Percentiles rank a stretch among this genome's conserved stretches.
Evolutionary conservation across 1,284 basidiomycete genomes (phyloP).

Genomic region (Melampsora americana): DNA sequence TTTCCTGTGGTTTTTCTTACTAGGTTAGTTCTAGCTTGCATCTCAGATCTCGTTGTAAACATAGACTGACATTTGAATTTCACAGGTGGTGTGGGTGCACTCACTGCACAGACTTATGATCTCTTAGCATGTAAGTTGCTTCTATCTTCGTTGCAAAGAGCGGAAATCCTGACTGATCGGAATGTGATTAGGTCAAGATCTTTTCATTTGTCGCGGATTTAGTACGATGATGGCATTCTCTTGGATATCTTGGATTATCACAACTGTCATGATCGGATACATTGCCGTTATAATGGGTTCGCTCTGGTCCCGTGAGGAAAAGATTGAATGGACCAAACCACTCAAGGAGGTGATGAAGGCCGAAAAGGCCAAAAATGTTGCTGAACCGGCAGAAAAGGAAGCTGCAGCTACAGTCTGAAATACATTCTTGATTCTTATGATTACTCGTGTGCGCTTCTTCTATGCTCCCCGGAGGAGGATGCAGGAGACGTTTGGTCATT

Average conservation of each 20-base stretch:
- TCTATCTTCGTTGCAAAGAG: too few relatives aligned
- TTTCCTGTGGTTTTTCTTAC: conserved; percentile 36
- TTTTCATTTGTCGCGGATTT: conserved; percentile 38
- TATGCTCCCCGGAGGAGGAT: too few relatives aligned
- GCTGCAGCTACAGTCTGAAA: too few relatives aligned
- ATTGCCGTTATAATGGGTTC: conserved; percentile 1
- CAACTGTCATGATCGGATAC: conserved; percentile 16
- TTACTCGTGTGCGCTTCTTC: too few relatives aligned
- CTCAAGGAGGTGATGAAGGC: background rate
- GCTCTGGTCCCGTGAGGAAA: conserved; percentile 9
- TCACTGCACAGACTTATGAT: conserved; percentile 28
- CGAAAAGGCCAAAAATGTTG: too few relatives aligned
- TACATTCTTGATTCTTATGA: too few relatives aligned
- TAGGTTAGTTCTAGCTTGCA: conserved; percentile 2
- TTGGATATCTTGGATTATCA: conserved; percentile 29
- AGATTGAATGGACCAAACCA: conserved; percentile 27
- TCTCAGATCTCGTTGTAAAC: too few relatives aligned
- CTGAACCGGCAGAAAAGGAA: too few relatives aligned
- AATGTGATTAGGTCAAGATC: conserved; percentile 17
- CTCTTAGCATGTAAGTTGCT: conserved; percentile 24
- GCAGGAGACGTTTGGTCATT: too few relatives aligned
- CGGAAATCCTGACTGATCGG: background rate
- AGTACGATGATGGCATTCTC: conserved; percentile 39
- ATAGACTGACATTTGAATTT: background rate
- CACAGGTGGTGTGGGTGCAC: conserved; percentile 26